phyloP scores from a whole-genome alignment of 164 flowering plant species.

The Stephania japonica region DNA sequence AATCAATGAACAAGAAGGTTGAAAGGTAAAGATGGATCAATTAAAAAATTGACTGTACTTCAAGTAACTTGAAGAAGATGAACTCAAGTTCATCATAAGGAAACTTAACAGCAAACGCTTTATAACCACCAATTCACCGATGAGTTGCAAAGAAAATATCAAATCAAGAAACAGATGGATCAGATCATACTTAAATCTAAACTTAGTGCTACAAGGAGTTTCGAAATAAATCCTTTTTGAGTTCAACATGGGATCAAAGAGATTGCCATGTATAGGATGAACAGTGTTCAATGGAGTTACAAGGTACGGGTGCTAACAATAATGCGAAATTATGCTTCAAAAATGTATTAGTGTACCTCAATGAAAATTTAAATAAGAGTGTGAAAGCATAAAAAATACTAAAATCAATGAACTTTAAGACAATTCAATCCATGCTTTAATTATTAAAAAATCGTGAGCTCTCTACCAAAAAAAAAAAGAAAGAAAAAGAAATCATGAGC shows the following conservation, averaged over 20 bases:
- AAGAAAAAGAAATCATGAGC: too few species aligned
- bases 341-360: not conserved
- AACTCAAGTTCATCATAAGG: not conserved
- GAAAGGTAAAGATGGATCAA: not conserved
- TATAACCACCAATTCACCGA: too few species aligned
- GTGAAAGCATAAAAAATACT: not conserved
- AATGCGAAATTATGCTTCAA: not conserved
- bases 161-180: not conserved
- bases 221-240: not conserved
- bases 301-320: not conserved
- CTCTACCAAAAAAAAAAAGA: too few species aligned
- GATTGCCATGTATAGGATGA: not conserved
- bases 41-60: not conserved
- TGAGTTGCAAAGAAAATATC: too few species aligned
- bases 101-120: not conserved
- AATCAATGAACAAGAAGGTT: not conserved
- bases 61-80: not conserved
- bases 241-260: not conserved
- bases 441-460: too few species aligned
- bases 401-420: not conserved
- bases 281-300: not conserved
- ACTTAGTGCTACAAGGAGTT: not conserved
- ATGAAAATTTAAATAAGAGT: too few species aligned
- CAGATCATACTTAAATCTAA: not conserved
- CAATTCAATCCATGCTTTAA: not conserved